These are phyloP conservation scores for Synchytrium microbalum DNA, from an alignment of 371 early-diverging fungal genomes.

Conservation along the genomic window DNA sequence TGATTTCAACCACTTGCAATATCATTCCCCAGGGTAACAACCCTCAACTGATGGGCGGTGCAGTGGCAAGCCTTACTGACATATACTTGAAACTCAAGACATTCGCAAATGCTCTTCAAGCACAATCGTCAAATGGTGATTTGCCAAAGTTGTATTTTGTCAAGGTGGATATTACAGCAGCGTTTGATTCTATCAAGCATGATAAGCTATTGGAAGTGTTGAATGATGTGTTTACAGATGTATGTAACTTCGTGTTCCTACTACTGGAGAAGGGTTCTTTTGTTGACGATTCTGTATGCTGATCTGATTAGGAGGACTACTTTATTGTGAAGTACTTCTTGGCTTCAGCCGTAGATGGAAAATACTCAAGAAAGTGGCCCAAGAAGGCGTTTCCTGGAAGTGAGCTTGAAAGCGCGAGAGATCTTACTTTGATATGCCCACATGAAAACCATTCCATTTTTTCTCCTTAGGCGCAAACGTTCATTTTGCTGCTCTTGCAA, in stretches of 20 bases:
- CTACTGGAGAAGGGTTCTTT: not conserved
- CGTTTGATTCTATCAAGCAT: slow-evolving; percentile 77
- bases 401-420: not conserved
- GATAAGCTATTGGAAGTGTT: slow-evolving; percentile 51
- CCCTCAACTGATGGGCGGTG: slow-evolving; percentile 33
- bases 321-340: slow-evolving; percentile 44
- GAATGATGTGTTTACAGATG: slow-evolving; percentile 40
- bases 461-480: not conserved
- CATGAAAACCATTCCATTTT: no score
- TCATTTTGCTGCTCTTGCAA: not conserved
- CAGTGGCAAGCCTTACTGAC: slow-evolving; percentile 47
- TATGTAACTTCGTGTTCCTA: slow-evolving; percentile 13
- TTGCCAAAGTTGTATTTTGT: slow-evolving; percentile 55
- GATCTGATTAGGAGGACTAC: slow-evolving; percentile 47
- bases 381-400: slow-evolving; percentile 25
- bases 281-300: not conserved
- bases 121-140: slow-evolving; percentile 2
- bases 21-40: not conserved
- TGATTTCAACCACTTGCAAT: not conserved
- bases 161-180: slow-evolving; percentile 69
- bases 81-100: slow-evolving; percentile 43
- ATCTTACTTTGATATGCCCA: not conserved
- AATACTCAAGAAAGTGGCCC: slow-evolving; percentile 22
- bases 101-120: slow-evolving; percentile 29
- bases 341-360: slow-evolving; percentile 32